Evolutionary conservation across 225 moss, liverwort and hornwort genomes (phyloP).

Genomic region (Rhytidiadelphus loreus): DNA sequence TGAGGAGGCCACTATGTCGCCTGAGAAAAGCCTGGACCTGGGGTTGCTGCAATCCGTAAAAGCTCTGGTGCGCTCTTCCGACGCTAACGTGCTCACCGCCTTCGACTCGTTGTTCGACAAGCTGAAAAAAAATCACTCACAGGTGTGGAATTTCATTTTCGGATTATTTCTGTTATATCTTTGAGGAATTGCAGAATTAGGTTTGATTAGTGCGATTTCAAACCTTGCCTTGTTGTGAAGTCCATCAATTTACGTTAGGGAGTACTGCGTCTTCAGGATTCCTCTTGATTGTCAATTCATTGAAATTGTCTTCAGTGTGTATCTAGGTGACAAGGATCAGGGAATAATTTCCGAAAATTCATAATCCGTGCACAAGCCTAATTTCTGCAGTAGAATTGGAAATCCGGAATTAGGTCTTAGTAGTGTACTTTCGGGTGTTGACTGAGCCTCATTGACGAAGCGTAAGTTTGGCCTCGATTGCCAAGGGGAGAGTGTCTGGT

Average conservation of each 20-base stretch:
- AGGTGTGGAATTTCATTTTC: conserved; percentile 23
- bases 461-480: neutral
- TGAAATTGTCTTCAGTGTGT: neutral
- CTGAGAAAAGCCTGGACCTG: conserved; percentile 61
- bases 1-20: conserved; percentile 72
- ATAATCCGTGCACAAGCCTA: no score
- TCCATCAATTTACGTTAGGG: neutral
- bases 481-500: neutral
- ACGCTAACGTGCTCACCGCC: conserved; percentile 55
- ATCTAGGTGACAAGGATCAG: neutral
- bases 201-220: neutral
- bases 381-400: neutral
- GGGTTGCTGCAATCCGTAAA: conserved; percentile 60
- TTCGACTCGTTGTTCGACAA: conserved; percentile 71
- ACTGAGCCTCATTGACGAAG: neutral
- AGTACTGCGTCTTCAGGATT: neutral
- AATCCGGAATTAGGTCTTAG: neutral
- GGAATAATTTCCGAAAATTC: neutral
- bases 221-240: neutral
- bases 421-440: neutral
- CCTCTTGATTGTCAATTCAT: neutral
- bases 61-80: conserved; percentile 65
- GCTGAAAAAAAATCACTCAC: conserved; percentile 81
- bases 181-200: neutral
- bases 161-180: neutral